These are phyloP conservation scores for Tolypocladium capitatum DNA, from an alignment of 2,329 filamentous ascomycete genomes.

Conservation along the genomic window DNA sequence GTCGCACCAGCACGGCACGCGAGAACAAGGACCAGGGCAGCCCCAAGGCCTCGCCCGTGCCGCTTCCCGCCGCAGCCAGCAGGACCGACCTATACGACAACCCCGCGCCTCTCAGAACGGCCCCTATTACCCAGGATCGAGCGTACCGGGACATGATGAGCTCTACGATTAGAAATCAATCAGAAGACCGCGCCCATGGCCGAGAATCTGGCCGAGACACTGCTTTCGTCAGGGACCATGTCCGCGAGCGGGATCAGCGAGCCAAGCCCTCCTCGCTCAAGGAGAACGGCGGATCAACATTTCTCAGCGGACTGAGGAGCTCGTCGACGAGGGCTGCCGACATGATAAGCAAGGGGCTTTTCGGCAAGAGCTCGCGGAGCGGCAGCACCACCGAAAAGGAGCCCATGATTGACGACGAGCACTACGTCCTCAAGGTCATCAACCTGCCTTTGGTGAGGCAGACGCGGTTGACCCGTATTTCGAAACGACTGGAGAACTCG, in stretches of 20 bases:
- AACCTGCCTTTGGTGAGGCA: constrained; percentile 80
- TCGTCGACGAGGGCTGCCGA: constrained; percentile 64
- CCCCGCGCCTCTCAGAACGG: constrained; percentile 37
- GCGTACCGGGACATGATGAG: constrained; percentile 55
- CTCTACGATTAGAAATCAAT: constrained; percentile 54
- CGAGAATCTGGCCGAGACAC: constrained; percentile 31
- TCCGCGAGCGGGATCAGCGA: constrained; percentile 34
- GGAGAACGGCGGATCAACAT: constrained; percentile 47
- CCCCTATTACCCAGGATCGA: constrained; percentile 52
- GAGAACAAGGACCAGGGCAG: constrained; percentile 35
- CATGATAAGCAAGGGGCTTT: constrained; percentile 69
- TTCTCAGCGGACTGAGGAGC: constrained; percentile 62
- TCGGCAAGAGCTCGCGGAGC: constrained; percentile 63
- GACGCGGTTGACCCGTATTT: constrained; percentile 81
- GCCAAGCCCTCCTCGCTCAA: constrained; percentile 37
- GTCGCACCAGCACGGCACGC: constrained; percentile 37
- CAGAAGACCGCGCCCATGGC: constrained; percentile 53
- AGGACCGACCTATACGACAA: constrained; percentile 16
- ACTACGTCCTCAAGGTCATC: constrained; percentile 74
- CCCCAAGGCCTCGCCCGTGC: constrained; percentile 20
- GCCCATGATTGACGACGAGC: constrained; percentile 58
- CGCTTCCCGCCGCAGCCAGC: constrained; percentile 10
- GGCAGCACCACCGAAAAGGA: constrained; percentile 58
- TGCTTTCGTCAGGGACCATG: constrained; percentile 26
- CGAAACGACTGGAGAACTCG: constrained; percentile 74